A percentile compares a stretch with the other conserved stretches of the same genome.
Conservation (phyloP, 805 yeast species). For the Starmera pachycereana region DNA sequence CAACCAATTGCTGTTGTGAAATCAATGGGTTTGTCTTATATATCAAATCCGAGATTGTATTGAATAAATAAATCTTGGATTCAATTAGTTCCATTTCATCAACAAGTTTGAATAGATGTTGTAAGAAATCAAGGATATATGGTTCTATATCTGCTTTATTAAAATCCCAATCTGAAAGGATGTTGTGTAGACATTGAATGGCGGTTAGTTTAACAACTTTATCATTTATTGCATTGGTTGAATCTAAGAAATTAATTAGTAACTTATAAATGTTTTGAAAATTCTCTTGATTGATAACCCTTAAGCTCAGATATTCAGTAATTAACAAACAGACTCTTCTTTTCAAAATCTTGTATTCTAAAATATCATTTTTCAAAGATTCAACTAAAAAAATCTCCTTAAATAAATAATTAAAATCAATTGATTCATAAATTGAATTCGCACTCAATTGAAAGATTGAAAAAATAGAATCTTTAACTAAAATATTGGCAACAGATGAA, state of each 20-base stretch:
- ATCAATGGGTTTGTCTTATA: constrained; percentile 58
- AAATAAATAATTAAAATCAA: constrained; percentile 61
- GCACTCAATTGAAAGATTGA: constrained; percentile 79
- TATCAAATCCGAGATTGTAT: constrained; percentile 53
- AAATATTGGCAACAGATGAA: constrained; percentile 34
- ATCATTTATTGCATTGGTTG: constrained; percentile 45
- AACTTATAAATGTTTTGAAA: constrained; percentile 50
- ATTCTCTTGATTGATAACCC: constrained; percentile 45
- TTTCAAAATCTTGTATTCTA: constrained; percentile 52
- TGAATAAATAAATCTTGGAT: constrained; percentile 63
- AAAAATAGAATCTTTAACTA: constrained; percentile 69
- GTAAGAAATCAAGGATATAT: constrained; percentile 42
- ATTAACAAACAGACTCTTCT: constrained; percentile 72
- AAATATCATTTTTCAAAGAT: constrained; percentile 27
- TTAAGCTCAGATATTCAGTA: constrained; percentile 69
- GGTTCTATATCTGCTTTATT: constrained; percentile 58
- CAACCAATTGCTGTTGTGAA: constrained; percentile 37
- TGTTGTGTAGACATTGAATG: constrained; percentile 52
- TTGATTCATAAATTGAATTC: constrained; percentile 48
- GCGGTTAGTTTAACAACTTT: constrained; percentile 75
- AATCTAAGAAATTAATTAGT: constrained; percentile 37
- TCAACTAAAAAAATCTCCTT: constrained; percentile 59
- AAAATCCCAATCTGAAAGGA: constrained; percentile 85
- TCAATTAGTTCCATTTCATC: constrained; percentile 51
- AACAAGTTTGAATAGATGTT: constrained; percentile 39